Evolutionary conservation across 352 stramenopile species (phyloP).

Genomic region (Globisporangium acanthophoron): DNA sequence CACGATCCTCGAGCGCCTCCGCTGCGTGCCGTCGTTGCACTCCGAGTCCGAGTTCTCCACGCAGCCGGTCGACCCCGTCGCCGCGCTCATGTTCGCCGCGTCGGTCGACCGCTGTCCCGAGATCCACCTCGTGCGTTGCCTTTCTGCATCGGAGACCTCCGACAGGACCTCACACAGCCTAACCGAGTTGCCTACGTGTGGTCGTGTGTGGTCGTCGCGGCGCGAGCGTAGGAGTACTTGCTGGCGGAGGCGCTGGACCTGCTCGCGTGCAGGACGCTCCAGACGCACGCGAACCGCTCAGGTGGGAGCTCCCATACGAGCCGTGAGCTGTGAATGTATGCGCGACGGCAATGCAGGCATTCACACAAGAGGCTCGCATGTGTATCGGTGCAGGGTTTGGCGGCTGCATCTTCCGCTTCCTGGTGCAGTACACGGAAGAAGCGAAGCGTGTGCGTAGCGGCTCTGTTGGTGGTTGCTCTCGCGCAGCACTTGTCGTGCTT

Average conservation of each 20-base stretch:
- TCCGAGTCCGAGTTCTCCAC: constrained; percentile 50
- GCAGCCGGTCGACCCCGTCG: constrained; percentile 45
- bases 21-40: constrained; percentile 24
- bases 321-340: too few relatives aligned
- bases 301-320: too few relatives aligned
- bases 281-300: constrained; percentile 37
- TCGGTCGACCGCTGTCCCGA: constrained; percentile 59
- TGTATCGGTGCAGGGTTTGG: constrained; percentile 32
- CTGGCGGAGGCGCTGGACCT: constrained; percentile 49
- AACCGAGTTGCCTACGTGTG: neutral
- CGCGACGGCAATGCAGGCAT: too few relatives aligned
- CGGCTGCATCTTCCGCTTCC: constrained; percentile 49
- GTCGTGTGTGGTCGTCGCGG: too few relatives aligned
- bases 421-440: constrained; percentile 42
- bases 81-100: constrained; percentile 55
- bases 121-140: constrained; percentile 38
- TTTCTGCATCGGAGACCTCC: too few relatives aligned
- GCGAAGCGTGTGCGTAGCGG: constrained; percentile 42
- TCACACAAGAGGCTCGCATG: neutral
- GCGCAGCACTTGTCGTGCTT: neutral
- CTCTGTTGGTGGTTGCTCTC: neutral
- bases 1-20: constrained; percentile 29
- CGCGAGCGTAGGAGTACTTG: constrained; percentile 39
- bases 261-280: constrained; percentile 39
- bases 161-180: too few relatives aligned